Evolutionary conservation across 2,329 filamentous ascomycete species (phyloP).

Genomic region (Cytospora schulzeri): DNA sequence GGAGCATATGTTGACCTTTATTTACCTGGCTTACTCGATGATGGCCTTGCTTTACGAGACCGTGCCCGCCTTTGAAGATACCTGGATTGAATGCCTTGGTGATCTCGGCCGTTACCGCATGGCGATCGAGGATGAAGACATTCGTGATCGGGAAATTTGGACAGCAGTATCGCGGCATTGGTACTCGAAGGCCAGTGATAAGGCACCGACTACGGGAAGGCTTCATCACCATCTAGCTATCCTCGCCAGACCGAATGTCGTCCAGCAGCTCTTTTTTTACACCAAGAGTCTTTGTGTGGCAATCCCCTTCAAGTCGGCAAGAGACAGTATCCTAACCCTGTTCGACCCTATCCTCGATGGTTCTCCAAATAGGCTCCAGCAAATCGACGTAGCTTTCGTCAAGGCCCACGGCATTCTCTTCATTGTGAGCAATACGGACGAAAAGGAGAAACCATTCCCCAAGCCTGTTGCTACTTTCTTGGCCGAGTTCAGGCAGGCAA

Average conservation of each 20-base stretch:
- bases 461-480: conserved; percentile 36
- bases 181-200: conserved; percentile 82
- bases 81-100: conserved; percentile 91
- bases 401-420: conserved; percentile 67
- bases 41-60: conserved; percentile 86
- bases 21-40: conserved; percentile 88
- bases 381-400: conserved; percentile 63
- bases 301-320: conserved; percentile 66
- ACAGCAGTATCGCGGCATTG: conserved; percentile 77
- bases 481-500: conserved; percentile 6
- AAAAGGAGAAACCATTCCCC: conserved; percentile 16
- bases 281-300: conserved; percentile 69
- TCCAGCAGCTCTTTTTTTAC: conserved; percentile 75
- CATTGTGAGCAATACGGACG: conserved; percentile 20
- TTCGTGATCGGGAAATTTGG: conserved; percentile 78
- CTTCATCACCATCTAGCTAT: conserved; percentile 90
- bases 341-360: conserved; percentile 57
- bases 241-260: conserved; percentile 66
- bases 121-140: conserved; percentile 85
- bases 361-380: conserved; percentile 35
- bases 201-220: conserved; percentile 72
- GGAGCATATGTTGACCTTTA: conserved; percentile 89
- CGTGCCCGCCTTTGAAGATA: conserved; percentile 78
- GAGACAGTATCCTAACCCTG: conserved; percentile 45
- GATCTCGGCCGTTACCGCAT: conserved; percentile 83